Evolutionary conservation across 768 basidiomycete genomes (phyloP), one percentile per base, ranked within the genome.

Genomic region (Xerocomus potaroensis): DNA sequence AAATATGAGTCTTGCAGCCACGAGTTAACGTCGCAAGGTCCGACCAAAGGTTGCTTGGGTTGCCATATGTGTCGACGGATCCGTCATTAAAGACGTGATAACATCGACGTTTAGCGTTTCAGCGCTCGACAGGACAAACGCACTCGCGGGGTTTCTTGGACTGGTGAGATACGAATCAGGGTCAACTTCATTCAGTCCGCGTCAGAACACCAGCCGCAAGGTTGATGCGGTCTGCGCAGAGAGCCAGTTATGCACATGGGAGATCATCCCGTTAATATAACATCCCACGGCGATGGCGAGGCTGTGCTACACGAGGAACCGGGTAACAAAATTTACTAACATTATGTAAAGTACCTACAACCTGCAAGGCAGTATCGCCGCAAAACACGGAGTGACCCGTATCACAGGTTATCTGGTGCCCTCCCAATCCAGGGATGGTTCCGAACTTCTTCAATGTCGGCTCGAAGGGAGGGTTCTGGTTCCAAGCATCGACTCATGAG

Each of bases 401-500:
- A 34, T 60, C 48, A 67, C 12, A 45, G 24, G 30, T 49, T 58
- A 35, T 61, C 50, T 43, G 50, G 42, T 23, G 63, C 50, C 8
- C 54, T 50, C 36, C 62, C 57, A 38, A 96, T 74, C 93, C 95
- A 98, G n/a, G 75, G 77, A 67, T 95, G 89, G n/a, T 65, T 69
- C 40, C 81, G 79, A 31, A 99, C 83, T 65, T 94, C 85, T 40
- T 73, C 69, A 43, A 97, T 91, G 32, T 84, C 86, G 24, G 87
- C 86, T 39, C 95, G 78, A 48, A 81, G 78, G 51, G 78, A 69
- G 2, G 91, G 91, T 58, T 96, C 81, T 14, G 87, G 85, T 53
- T 91, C 83, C 49, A 99, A 72, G 70, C 96, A 97, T 43, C 78
- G 75, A 44, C 69, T 69, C 78, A 90, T 80, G 54, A 90, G 72